Percentiles rank a stretch among this genome's conserved stretches.
Evolutionary conservation across 768 basidiomycete genomes (phyloP).

Genomic region (Sutorius australiensis): DNA sequence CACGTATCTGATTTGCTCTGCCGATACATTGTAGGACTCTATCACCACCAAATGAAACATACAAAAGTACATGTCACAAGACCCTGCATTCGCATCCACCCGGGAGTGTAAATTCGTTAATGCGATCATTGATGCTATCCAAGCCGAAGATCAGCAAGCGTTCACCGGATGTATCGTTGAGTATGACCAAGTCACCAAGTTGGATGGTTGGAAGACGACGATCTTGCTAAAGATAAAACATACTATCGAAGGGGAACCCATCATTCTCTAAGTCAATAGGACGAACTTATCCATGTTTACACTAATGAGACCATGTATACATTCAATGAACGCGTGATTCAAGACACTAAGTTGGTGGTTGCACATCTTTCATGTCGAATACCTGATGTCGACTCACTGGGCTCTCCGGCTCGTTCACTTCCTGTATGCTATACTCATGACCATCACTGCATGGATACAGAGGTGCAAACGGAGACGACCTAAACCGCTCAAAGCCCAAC

Average conservation of each 20-base stretch:
- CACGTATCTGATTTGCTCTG: not conserved
- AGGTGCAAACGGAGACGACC: slow-evolving; percentile 39
- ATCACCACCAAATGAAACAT: slow-evolving; percentile 81
- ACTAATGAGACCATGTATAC: slow-evolving; percentile 18
- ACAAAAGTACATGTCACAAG: slow-evolving; percentile 72
- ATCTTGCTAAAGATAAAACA: slow-evolving; percentile 91
- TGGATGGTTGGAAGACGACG: slow-evolving; percentile 95
- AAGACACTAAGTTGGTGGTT: not conserved
- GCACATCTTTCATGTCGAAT: slow-evolving; percentile 10
- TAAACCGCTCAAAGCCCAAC: slow-evolving; percentile 45
- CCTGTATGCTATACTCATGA: slow-evolving; percentile 46
- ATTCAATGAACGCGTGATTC: slow-evolving; percentile 18
- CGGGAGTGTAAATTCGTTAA: slow-evolving; percentile 89
- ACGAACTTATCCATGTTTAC: not conserved
- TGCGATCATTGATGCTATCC: slow-evolving; percentile 73
- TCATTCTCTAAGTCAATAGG: slow-evolving; percentile 25
- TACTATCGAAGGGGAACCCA: slow-evolving; percentile 58
- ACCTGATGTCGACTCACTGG: slow-evolving; percentile 39
- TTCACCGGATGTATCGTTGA: slow-evolving; percentile 87
- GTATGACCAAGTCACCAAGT: slow-evolving; percentile 86
- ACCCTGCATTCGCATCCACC: slow-evolving; percentile 81
- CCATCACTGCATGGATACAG: slow-evolving; percentile 39
- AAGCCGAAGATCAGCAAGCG: slow-evolving; percentile 62
- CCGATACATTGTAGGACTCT: slow-evolving; percentile 56
- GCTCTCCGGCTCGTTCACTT: slow-evolving; percentile 56